A percentile compares a stretch with the other conserved stretches of the same genome.
Evolutionary conservation across 306 rosid genomes (phyloP).

Genomic region (Vigna trinervia): DNA sequence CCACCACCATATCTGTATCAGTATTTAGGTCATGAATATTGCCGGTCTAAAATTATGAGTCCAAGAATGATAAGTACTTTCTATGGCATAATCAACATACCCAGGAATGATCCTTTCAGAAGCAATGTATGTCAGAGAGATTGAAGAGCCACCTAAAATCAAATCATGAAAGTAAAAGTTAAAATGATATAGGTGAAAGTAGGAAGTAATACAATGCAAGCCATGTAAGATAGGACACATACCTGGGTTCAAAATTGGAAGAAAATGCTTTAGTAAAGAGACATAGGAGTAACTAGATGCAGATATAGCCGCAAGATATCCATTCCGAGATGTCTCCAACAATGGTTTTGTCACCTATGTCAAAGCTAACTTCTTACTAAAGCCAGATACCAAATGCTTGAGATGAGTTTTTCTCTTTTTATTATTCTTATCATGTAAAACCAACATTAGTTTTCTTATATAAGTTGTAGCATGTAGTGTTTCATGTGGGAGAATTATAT

Average conservation of each 20-base stretch:
- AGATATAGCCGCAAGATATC: slow-evolving; percentile 96
- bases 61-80: slow-evolving; percentile 3
- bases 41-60: slow-evolving; percentile 21
- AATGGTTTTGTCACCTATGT: slow-evolving; percentile 85
- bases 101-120: slow-evolving; percentile 97
- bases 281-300: slow-evolving; percentile 97
- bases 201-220: slow-evolving; percentile 34
- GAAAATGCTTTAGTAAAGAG: slow-evolving; percentile 86
- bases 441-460: no score
- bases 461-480: no score
- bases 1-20: slow-evolving; percentile 92
- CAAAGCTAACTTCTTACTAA: slow-evolving; percentile 36
- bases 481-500: no score
- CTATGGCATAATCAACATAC: slow-evolving; percentile 52
- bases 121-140: slow-evolving; percentile 96
- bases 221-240: slow-evolving; percentile 36
- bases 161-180: slow-evolving; percentile 33
- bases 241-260: slow-evolving; percentile 93
- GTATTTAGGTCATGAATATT: slow-evolving; percentile 24
- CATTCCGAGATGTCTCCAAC: slow-evolving; percentile 94
- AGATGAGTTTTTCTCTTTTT: no score
- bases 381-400: slow-evolving; percentile 5
- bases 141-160: slow-evolving; percentile 82
- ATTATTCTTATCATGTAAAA: no score
- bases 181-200: slow-evolving; percentile 7